phyloP scores from a whole-genome alignment of 257 asterid species.

The Dorcoceras hygrometricum region DNA sequence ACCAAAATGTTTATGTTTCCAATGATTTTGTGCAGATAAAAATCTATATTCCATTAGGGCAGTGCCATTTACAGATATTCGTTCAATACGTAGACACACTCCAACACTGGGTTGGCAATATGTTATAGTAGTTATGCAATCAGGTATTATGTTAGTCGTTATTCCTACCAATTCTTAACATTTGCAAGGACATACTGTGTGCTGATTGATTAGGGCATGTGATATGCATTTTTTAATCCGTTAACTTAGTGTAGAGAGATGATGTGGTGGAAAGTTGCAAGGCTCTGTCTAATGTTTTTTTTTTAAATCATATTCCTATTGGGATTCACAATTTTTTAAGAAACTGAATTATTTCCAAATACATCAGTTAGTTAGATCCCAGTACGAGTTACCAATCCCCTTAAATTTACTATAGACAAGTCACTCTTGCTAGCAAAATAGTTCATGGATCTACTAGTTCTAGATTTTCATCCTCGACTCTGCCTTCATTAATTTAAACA shows the following conservation, averaged over 20 bases:
- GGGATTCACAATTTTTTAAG: background rate
- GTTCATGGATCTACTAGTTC: too few species aligned
- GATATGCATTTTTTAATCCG: too few species aligned
- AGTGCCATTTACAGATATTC: constrained; percentile 82
- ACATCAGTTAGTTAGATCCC: background rate
- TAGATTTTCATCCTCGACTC: too few species aligned
- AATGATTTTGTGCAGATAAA: constrained; percentile 62
- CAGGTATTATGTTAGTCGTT: constrained; percentile 52
- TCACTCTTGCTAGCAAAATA: too few species aligned
- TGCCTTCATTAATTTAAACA: too few species aligned
- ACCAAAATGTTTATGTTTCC: constrained; percentile 16
- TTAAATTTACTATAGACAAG: background rate
- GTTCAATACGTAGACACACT: constrained; percentile 84
- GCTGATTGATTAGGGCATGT: constrained; percentile 4
- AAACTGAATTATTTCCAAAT: too few species aligned
- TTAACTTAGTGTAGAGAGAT: too few species aligned
- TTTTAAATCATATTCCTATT: background rate
- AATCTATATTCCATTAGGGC: constrained; percentile 82
- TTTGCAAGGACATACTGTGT: background rate
- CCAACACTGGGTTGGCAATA: constrained; percentile 95
- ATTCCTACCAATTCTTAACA: background rate
- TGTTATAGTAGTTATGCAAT: constrained; percentile 74
- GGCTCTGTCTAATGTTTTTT: background rate
- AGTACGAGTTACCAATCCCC: background rate
- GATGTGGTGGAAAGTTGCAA: background rate